These are phyloP conservation scores for Gossypium sturtianum DNA, from an alignment of 345 rosid species.

Conservation along the genomic window DNA sequence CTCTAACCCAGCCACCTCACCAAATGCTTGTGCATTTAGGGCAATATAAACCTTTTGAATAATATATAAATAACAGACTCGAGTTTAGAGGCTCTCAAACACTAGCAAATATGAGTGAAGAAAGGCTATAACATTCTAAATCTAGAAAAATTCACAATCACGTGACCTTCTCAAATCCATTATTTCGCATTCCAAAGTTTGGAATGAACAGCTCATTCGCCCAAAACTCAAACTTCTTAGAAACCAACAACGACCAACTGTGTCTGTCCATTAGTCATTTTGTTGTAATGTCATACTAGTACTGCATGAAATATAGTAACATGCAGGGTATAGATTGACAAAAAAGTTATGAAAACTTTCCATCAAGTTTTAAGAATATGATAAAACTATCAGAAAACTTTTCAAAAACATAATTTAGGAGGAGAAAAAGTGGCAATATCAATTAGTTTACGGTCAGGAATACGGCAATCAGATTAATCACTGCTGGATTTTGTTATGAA, in stretches of 20 bases:
- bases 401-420: background rate
- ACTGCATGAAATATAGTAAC: background rate
- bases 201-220: background rate
- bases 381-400: background rate
- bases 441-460: background rate
- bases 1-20: background rate
- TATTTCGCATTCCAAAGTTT: background rate
- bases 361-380: background rate
- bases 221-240: background rate
- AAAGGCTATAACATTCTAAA: background rate
- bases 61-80: background rate
- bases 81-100: background rate
- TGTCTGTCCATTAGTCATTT: background rate
- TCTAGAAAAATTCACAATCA: background rate
- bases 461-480: background rate
- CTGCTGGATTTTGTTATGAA: background rate
- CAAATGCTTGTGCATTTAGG: background rate
- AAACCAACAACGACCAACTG: background rate
- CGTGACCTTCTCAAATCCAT: background rate
- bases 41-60: background rate
- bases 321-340: background rate
- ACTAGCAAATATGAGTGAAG: background rate
- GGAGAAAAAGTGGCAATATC: background rate
- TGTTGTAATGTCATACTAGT: background rate
- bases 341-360: background rate